These are phyloP conservation scores for Porpolomopsis calyptriformis DNA, from an alignment of 768 basidiomycete genomes.

Conservation along the genomic window DNA sequence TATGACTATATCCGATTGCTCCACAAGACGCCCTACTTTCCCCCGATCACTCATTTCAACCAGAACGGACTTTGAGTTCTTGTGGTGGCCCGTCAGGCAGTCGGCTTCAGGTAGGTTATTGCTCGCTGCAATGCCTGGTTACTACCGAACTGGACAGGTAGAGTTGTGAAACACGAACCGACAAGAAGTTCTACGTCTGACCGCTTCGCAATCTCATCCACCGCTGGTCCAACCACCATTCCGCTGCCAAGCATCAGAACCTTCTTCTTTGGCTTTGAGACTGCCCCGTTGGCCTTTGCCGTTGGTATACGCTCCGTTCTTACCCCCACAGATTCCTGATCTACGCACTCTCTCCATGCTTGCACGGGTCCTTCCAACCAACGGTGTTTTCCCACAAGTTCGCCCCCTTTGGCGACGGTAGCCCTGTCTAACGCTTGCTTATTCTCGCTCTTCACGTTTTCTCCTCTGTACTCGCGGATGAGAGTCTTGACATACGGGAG, in stretches of 20 bases:
- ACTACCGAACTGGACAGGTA: constrained; percentile 7
- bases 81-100: constrained; percentile 31
- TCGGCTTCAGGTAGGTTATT: constrained; percentile 55
- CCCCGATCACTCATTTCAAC: constrained; percentile 47
- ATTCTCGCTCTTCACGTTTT: constrained; percentile 8
- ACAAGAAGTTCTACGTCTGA: constrained; percentile 60
- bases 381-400: constrained; percentile 38
- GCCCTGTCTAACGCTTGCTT: constrained; percentile 41
- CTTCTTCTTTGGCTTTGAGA: constrained; percentile 39
- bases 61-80: constrained; percentile 43
- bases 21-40: constrained; percentile 42
- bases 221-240: constrained; percentile 90
- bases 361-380: constrained; percentile 51
- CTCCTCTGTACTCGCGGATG: constrained; percentile 28
- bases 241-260: constrained; percentile 83
- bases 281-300: not conserved
- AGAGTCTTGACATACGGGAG: constrained; percentile 57
- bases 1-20: constrained; percentile 66
- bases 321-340: not conserved
- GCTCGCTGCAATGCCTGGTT: constrained; percentile 41
- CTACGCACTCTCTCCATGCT: constrained; percentile 25
- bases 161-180: constrained; percentile 39
- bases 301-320: not conserved
- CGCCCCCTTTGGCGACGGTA: constrained; percentile 55
- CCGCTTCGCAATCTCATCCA: constrained; percentile 57